Percentiles rank a stretch among this genome's conserved stretches.
Evolutionary conservation across 139 green algal genomes (phyloP).

Genomic region (Pycnococcus provasolii): DNA sequence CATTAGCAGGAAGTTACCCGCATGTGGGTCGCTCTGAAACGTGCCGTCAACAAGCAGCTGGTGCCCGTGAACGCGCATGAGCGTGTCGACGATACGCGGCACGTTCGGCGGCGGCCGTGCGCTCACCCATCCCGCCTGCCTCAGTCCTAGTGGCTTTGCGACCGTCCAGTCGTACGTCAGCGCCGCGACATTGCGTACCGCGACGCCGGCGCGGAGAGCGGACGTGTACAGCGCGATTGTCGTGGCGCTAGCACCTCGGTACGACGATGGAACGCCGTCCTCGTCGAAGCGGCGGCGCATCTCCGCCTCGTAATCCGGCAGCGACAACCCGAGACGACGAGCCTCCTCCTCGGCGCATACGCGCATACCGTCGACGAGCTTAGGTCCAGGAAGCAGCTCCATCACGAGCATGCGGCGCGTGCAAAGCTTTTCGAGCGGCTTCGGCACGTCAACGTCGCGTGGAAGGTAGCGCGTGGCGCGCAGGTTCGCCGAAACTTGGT

Average conservation of each 20-base stretch:
- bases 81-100: slow-evolving; percentile 9
- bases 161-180: background rate
- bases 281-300: background rate
- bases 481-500: background rate
- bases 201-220: background rate
- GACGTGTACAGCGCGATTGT: background rate
- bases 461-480: background rate
- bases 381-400: slow-evolving; percentile 20
- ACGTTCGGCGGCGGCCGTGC: background rate
- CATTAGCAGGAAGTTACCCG: slow-evolving; percentile 35
- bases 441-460: slow-evolving; percentile 23
- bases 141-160: background rate
- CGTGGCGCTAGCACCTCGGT: background rate
- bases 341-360: background rate
- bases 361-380: slow-evolving; percentile 22
- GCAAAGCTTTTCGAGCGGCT: slow-evolving; percentile 12
- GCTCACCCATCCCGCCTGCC: background rate
- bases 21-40: slow-evolving; percentile 24
- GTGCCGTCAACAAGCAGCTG: slow-evolving; percentile 27
- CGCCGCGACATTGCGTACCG: background rate
- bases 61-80: slow-evolving; percentile 29
- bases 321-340: background rate
- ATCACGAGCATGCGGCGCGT: slow-evolving; percentile 28
- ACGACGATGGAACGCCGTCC: background rate
- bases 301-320: slow-evolving; percentile 5